Evolutionary conservation across 148 eudicot species (phyloP).

Genomic region (Simmondsia chinensis): DNA sequence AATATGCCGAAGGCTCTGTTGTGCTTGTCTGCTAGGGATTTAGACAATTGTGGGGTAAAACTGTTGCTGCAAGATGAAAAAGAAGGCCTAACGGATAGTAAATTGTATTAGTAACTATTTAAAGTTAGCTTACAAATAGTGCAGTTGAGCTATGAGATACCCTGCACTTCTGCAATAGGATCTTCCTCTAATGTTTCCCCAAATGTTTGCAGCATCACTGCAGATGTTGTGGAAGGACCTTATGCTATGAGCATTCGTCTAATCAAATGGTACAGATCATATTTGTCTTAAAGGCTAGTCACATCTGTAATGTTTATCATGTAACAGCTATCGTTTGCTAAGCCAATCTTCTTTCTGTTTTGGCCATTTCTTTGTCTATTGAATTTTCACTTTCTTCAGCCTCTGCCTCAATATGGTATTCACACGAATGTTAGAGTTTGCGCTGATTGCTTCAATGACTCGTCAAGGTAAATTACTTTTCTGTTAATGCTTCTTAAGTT

Average conservation of each 20-base stretch:
- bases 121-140: no score
- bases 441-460: slow-evolving; percentile 67
- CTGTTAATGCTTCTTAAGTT: background rate
- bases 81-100: no score
- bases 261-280: slow-evolving; percentile 61
- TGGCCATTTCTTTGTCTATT: slow-evolving; percentile 6
- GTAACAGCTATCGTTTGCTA: slow-evolving; percentile 4
- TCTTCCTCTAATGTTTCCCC: slow-evolving; percentile 4
- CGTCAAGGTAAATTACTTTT: slow-evolving; percentile 44
- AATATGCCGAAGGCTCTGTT: no score
- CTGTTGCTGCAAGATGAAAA: no score
- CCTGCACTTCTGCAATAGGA: no score
- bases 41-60: no score
- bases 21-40: no score
- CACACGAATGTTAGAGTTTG: slow-evolving; percentile 79
- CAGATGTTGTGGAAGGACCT: slow-evolving; percentile 85
- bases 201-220: slow-evolving; percentile 76
- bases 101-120: no score
- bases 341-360: background rate
- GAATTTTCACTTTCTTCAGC: slow-evolving; percentile 32
- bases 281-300: background rate
- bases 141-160: no score
- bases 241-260: slow-evolving; percentile 89
- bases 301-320: background rate
- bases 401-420: slow-evolving; percentile 85